Percentiles rank a stretch among this genome's conserved stretches.
Evolutionary conservation across 176 grass and related monocot species (phyloP).

Genomic region (Cenchrus fungigraminus): DNA sequence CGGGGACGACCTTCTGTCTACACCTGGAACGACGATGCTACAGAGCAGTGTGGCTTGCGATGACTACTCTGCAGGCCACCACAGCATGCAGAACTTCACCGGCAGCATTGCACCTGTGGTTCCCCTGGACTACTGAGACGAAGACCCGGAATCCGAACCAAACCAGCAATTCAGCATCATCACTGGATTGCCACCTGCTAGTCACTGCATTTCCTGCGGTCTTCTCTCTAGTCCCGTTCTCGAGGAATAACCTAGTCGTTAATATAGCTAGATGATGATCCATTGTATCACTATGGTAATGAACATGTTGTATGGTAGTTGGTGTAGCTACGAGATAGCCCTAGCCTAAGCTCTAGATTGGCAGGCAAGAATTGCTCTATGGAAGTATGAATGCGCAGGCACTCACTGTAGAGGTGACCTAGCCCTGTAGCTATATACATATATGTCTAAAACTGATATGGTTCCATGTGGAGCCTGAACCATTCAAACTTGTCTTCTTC

Average conservation of each 20-base stretch:
- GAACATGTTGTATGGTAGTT: slow-evolving; percentile 38
- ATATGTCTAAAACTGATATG: slow-evolving; percentile 25
- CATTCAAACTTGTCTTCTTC: neutral
- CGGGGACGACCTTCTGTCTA: slow-evolving; percentile 51
- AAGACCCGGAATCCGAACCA: neutral
- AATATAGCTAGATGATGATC: slow-evolving; percentile 57
- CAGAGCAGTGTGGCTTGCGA: slow-evolving; percentile 51
- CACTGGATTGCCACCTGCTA: neutral
- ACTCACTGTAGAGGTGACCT: slow-evolving; percentile 38
- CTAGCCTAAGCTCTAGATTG: slow-evolving; percentile 30
- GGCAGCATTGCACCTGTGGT: slow-evolving; percentile 56
- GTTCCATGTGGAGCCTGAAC: slow-evolving; percentile 21
- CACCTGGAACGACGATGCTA: slow-evolving; percentile 52
- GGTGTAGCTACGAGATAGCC: slow-evolving; percentile 24
- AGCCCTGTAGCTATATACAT: slow-evolving; percentile 34
- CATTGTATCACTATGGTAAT: slow-evolving; percentile 36
- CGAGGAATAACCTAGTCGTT: slow-evolving; percentile 39
- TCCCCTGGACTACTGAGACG: slow-evolving; percentile 70
- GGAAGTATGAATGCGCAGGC: slow-evolving; percentile 11
- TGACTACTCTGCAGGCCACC: slow-evolving; percentile 51
- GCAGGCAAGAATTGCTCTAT: slow-evolving; percentile 25
- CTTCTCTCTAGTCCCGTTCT: slow-evolving; percentile 11
- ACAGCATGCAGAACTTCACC: slow-evolving; percentile 62
- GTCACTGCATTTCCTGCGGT: neutral
- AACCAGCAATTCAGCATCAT: neutral